These are phyloP conservation scores for Filobasidium wieringae DNA, from an alignment of 768 basidiomycete species.

Conservation along the genomic window DNA sequence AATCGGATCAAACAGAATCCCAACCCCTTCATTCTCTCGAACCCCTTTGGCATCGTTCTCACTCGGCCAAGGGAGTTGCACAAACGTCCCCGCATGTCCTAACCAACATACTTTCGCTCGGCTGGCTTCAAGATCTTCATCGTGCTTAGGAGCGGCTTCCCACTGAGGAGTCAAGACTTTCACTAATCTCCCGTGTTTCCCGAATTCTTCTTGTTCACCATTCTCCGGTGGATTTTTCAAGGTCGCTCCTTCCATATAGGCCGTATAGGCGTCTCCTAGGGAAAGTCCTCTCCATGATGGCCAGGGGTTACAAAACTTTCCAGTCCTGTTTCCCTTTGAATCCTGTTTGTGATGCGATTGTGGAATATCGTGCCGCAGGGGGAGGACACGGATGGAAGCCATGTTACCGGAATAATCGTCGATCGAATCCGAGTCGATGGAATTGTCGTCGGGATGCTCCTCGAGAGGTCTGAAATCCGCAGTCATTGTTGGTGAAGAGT, in stretches of 20 bases:
- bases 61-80: conserved; percentile 25
- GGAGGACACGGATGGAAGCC: conserved; percentile 4
- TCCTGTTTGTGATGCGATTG: not conserved
- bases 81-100: conserved; percentile 34
- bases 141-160: not conserved
- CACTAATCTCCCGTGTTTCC: conserved; percentile 10
- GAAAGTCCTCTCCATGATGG: conserved; percentile 27
- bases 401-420: not conserved
- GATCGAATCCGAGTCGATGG: not conserved
- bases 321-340: not conserved
- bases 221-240: conserved; percentile 18
- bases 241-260: conserved; percentile 31
- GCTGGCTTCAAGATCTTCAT: conserved; percentile 4
- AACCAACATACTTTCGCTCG: conserved; percentile 32
- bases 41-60: not conserved
- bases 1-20: conserved; percentile 36
- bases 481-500: too few species aligned
- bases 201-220: conserved; percentile 11
- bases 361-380: not conserved
- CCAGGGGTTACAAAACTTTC: conserved; percentile 34
- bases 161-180: conserved; percentile 7
- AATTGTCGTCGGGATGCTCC: too few species aligned
- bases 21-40: conserved; percentile 21
- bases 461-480: too few species aligned
- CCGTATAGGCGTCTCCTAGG: conserved; percentile 24